Evolutionary conservation across 139 green algal genomes (phyloP).

Genomic region (Chlorella ohadii): DNA sequence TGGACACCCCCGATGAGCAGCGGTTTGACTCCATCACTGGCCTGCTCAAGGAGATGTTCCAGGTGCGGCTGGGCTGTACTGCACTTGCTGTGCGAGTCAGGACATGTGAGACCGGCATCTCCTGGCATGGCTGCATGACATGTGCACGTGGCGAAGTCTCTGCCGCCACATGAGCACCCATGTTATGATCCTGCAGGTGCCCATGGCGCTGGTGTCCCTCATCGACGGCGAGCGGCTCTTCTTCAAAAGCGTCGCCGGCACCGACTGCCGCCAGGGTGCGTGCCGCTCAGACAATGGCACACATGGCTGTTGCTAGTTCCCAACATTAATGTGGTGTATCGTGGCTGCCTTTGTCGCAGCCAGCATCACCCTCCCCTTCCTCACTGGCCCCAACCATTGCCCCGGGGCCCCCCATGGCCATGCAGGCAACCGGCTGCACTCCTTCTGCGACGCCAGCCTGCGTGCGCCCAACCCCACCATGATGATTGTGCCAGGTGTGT

Average conservation of each 20-base stretch:
- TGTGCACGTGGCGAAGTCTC: too few relatives aligned
- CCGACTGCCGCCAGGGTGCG: conserved; percentile 19
- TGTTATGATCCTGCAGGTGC: too few relatives aligned
- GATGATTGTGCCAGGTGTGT: conserved; percentile 22
- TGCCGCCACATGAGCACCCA: too few relatives aligned
- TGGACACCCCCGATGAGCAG: conserved; percentile 13
- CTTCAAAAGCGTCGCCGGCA: conserved; percentile 18
- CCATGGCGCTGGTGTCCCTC: conserved; percentile 27
- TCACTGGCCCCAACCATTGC: too few relatives aligned
- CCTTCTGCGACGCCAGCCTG: conserved; percentile 23
- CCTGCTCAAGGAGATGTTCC: conserved; percentile 24
- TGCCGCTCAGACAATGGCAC: too few relatives aligned
- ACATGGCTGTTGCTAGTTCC: neutral
- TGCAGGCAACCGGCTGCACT: conserved; percentile 19
- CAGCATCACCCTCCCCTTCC: too few relatives aligned
- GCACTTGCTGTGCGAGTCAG: too few relatives aligned
- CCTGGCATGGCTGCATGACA: too few relatives aligned
- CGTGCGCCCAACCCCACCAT: conserved; percentile 16
- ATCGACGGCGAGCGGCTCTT: conserved; percentile 18
- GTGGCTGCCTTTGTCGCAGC: neutral
- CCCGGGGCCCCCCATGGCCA: too few relatives aligned
- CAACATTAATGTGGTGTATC: neutral
- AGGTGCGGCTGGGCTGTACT: conserved; percentile 7
- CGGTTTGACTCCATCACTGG: conserved; percentile 26
- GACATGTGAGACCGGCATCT: too few relatives aligned